Percentiles rank a stretch among this genome's conserved stretches.
Conservation (phyloP, 352 stramenopile species). For the Globisporangium orthogonon region DNA sequence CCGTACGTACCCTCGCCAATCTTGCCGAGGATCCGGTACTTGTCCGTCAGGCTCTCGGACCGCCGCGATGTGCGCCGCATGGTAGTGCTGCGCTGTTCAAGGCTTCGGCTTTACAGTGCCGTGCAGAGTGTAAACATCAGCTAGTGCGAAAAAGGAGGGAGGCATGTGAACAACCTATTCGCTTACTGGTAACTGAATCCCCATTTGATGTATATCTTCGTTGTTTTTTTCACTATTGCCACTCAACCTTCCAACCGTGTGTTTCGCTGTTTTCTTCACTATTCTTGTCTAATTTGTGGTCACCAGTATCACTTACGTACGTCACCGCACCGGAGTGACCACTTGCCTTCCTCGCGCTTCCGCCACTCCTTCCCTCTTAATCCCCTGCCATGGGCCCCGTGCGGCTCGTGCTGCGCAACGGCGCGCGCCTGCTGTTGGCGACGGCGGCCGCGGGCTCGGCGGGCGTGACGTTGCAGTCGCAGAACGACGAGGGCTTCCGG, state of each 20-base stretch:
- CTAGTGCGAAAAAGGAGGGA: no score
- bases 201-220: neutral
- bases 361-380: neutral
- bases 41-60: conserved; percentile 69
- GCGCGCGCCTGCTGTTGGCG: conserved; percentile 47
- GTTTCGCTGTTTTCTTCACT: neutral
- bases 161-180: no score
- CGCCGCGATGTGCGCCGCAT: conserved; percentile 63
- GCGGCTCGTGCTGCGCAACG: conserved; percentile 44
- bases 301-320: neutral
- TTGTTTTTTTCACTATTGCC: neutral
- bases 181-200: no score
- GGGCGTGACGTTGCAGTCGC: conserved; percentile 47
- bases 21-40: conserved; percentile 83
- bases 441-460: conserved; percentile 36
- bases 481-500: conserved; percentile 74
- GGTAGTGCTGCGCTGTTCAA: no score
- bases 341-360: neutral
- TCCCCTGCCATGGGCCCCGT: conserved; percentile 6
- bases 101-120: no score
- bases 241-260: no score
- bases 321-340: neutral
- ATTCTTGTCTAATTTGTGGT: neutral
- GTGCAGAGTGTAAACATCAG: no score
- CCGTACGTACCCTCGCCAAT: conserved; percentile 88